Evolutionary conservation across 176 grass and related monocot genomes (phyloP).

Genomic region (Lolium rigidum): DNA sequence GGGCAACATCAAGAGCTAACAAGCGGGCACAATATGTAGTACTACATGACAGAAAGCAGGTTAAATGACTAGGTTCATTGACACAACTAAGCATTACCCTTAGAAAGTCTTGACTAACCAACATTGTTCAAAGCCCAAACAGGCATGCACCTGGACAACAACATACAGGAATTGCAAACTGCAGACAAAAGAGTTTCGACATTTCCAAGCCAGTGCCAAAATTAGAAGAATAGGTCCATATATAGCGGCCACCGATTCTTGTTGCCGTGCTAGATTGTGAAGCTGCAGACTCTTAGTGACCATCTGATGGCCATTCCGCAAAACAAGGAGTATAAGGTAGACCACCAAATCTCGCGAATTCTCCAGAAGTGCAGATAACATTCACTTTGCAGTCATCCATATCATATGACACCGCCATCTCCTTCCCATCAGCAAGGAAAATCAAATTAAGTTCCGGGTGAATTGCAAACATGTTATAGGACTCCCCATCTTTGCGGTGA

Average conservation of each 20-base stretch:
- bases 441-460: slow-evolving; percentile 3
- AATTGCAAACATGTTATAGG: background rate
- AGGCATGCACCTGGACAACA: background rate
- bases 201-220: background rate
- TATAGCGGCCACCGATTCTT: background rate
- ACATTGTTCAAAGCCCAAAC: background rate
- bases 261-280: background rate
- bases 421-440: background rate
- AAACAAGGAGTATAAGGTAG: background rate
- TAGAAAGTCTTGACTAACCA: background rate
- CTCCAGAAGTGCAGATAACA: background rate
- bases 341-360: too few relatives aligned
- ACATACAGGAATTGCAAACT: background rate
- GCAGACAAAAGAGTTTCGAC: background rate
- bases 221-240: background rate
- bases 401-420: slow-evolving; percentile 8
- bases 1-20: background rate
- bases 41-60: background rate
- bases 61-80: background rate
- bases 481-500: background rate
- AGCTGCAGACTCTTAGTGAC: background rate
- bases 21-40: background rate
- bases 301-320: background rate
- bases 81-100: background rate
- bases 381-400: background rate